A percentile compares a stretch with the other conserved stretches of the same genome.
Conservation (phyloP, 2,329 filamentous ascomycete genomes). For the Fusarium haematococcum region DNA sequence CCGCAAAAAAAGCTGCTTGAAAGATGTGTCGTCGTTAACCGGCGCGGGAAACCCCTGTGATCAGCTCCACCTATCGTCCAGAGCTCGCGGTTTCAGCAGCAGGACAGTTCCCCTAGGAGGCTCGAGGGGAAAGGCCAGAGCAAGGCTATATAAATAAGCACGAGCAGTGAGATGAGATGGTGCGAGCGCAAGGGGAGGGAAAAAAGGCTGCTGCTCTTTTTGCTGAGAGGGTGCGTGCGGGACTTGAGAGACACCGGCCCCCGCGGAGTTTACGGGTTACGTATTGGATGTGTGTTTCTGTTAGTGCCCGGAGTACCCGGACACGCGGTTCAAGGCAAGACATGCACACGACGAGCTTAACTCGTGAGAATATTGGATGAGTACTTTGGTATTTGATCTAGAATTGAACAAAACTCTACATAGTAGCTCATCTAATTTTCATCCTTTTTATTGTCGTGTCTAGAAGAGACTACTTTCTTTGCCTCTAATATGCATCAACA, state of each 20-base stretch:
- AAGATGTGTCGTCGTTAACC: conserved; percentile 34
- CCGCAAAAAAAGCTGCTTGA: conserved; percentile 22
- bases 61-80: conserved; percentile 32
- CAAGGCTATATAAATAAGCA: conserved; percentile 12
- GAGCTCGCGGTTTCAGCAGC: conserved; percentile 7
- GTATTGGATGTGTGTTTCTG: conserved; percentile 25
- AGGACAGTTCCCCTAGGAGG: conserved; percentile 10
- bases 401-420: neutral
- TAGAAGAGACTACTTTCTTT: neutral
- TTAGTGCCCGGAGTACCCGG: conserved; percentile 40
- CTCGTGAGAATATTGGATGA: neutral
- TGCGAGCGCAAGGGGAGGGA: conserved; percentile 18
- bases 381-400: neutral
- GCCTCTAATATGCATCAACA: neutral
- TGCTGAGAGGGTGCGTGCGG: conserved; percentile 34
- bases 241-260: conserved; percentile 31
- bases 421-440: neutral
- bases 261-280: conserved; percentile 31
- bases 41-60: conserved; percentile 36
- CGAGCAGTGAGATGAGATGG: conserved; percentile 16
- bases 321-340: neutral
- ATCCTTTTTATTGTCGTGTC: neutral
- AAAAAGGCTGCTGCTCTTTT: conserved; percentile 14
- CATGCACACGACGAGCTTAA: conserved; percentile 1
- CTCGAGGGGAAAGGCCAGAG: neutral